phyloP scores from a whole-genome alignment of 1,284 basidiomycete species.

The Ganoderma meredithae region DNA sequence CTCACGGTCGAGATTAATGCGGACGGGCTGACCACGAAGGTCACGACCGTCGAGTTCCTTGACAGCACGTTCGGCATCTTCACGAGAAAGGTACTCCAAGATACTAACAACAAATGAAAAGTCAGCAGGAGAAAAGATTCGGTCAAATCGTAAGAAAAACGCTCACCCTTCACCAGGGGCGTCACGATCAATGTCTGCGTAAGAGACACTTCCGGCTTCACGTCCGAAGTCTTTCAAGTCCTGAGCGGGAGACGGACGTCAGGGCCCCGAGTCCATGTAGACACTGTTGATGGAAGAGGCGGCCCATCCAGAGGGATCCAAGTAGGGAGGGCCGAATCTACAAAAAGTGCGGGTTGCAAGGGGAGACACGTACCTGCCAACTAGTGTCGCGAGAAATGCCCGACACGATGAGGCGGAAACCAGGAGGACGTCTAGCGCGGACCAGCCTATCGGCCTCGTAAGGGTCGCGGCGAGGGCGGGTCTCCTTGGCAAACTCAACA shows the following conservation, averaged over 20 bases:
- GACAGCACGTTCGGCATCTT: conserved; percentile 92
- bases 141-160: not conserved
- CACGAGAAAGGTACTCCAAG: conserved; percentile 87
- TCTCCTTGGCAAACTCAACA: conserved; percentile 92
- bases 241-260: conserved; percentile 52
- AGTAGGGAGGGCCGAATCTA: conserved; percentile 11
- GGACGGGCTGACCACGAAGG: conserved; percentile 81
- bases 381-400: conserved; percentile 92
- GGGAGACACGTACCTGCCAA: conserved; percentile 84
- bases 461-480: conserved; percentile 79
- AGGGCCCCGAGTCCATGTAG: conserved; percentile 12
- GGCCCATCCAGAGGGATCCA: conserved; percentile 6
- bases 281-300: not conserved
- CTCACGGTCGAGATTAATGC: conserved; percentile 73
- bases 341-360: conserved; percentile 12
- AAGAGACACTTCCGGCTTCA: conserved; percentile 89
- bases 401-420: conserved; percentile 83
- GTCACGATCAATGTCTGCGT: conserved; percentile 92
- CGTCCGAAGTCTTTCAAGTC: conserved; percentile 97
- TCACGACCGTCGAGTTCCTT: conserved; percentile 85
- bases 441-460: conserved; percentile 67
- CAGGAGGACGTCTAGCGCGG: conserved; percentile 79
- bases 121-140: not conserved
- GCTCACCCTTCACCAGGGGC: conserved; percentile 85
- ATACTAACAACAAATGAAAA: conserved; percentile 57